Base-by-base conservation (phyloP, 352 stramenopile species). In the Globisporangium echinulatum region DNA sequence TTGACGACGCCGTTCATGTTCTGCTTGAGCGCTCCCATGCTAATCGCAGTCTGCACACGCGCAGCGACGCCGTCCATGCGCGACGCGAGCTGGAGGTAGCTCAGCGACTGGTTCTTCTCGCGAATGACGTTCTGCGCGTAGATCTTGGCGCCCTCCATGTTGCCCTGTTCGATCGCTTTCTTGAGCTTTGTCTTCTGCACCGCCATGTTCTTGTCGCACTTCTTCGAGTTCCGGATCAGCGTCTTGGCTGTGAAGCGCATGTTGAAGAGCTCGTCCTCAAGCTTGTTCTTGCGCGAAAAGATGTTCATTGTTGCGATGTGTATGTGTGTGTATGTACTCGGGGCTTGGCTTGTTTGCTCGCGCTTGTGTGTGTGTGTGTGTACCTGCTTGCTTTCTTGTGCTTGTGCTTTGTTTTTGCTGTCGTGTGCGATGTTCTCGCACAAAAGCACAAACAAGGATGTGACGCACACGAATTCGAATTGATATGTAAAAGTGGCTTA, bases 131-230 rank as follows among this genome's bases (percentile, higher is more conserved):
- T 94, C 70, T 90, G 94, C 54, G 94, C 97, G 77, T 99, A 99
- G 71, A 99, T 98, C 63, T 96, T 96, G 52, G 97, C 97, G 37
- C 95, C 96, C 63, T 99, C 97, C 70, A 97, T 97, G 79, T 99
- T 98, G 50, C 96, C 94, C 69, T 98, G 86, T 77, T 97, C 79
- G 63, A 96, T 95, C 49, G 94, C 92, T 67, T 98, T 98, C 75
- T 98, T 98, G 19, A 99, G 79, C 70, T 99, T 99, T 49, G 74
- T 63, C 67, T 98, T 97, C 52, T 97, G 90, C 48, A 70, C 74
- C 49, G 92, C 88, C 75, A 98, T 92, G 72, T 97, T 99, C 79
- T 99, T 99, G 65, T 98, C 95, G 70, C 95, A 99, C 70, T 99
- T 99, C 69, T 98, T 98, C 46, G 92, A 69, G 68, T 94, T 90